Percentiles rank a stretch among this genome's conserved stretches.
Evolutionary conservation across 192 early-diverging fungal species (phyloP).

Genomic region (Mortierella alpina): DNA sequence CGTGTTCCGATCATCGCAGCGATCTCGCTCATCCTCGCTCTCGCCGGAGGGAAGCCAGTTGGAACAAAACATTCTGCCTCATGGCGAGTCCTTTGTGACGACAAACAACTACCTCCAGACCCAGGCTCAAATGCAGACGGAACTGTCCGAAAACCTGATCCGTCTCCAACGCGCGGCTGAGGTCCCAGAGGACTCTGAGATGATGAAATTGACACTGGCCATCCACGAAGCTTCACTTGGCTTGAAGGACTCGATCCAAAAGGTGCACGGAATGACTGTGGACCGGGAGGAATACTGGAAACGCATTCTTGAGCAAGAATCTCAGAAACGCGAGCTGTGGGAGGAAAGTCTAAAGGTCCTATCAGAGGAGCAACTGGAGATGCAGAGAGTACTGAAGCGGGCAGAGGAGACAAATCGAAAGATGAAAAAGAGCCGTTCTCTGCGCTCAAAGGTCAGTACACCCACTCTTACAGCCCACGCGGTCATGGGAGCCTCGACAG

Average conservation of each 20-base stretch:
- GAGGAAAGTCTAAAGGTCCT: constrained; percentile 58
- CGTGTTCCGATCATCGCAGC: constrained; percentile 3
- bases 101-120: constrained; percentile 64
- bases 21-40: constrained; percentile 41
- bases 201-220: constrained; percentile 38
- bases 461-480: not conserved
- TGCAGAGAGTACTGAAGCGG: constrained; percentile 57
- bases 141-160: constrained; percentile 63
- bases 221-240: constrained; percentile 36
- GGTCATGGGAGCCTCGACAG: not conserved
- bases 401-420: constrained; percentile 51
- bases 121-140: constrained; percentile 70
- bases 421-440: constrained; percentile 47
- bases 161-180: constrained; percentile 35
- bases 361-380: constrained; percentile 57
- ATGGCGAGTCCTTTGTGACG: constrained; percentile 58
- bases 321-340: constrained; percentile 58
- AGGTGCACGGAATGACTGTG: constrained; percentile 52
- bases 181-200: constrained; percentile 39
- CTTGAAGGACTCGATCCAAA: constrained; percentile 35
- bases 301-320: constrained; percentile 55
- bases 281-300: constrained; percentile 61
- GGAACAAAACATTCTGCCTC: constrained; percentile 29
- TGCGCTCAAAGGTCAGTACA: constrained; percentile 33
- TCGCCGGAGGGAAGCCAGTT: constrained; percentile 12